Conservation (phyloP, 768 basidiomycete species). For the Hemileccinum rubropunctum region DNA sequence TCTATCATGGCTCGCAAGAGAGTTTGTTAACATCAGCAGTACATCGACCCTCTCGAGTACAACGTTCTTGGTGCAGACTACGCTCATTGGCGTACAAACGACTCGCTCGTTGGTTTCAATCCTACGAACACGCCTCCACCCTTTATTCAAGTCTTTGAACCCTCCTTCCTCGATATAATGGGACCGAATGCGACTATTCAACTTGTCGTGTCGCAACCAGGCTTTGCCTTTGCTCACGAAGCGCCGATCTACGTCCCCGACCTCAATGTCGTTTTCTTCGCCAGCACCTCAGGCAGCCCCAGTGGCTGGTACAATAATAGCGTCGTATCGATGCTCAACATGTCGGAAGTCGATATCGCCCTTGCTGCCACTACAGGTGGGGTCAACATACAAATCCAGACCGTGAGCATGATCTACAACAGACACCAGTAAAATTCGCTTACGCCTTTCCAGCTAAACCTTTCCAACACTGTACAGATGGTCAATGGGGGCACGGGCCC, state of each 20-base stretch:
- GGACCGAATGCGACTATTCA: slow-evolving; percentile 57
- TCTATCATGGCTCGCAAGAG: background rate
- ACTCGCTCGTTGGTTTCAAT: slow-evolving; percentile 49
- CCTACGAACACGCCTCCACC: slow-evolving; percentile 58
- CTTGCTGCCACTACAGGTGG: slow-evolving; percentile 33
- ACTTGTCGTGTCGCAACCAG: slow-evolving; percentile 56
- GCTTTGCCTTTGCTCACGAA: slow-evolving; percentile 76
- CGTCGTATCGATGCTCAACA: slow-evolving; percentile 57
- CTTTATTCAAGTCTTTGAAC: slow-evolving; percentile 57
- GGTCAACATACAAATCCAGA: slow-evolving; percentile 50
- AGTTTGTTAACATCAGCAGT: slow-evolving; percentile 30
- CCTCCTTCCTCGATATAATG: slow-evolving; percentile 56
- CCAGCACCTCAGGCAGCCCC: slow-evolving; percentile 64
- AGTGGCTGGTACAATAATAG: slow-evolving; percentile 66
- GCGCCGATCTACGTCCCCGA: slow-evolving; percentile 64
- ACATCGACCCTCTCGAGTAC: slow-evolving; percentile 49
- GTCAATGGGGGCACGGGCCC: slow-evolving; percentile 70
- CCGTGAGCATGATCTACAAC: slow-evolving; percentile 24
- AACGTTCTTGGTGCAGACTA: slow-evolving; percentile 49
- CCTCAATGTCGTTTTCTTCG: slow-evolving; percentile 75
- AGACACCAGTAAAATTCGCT: background rate
- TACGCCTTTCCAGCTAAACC: slow-evolving; percentile 44
- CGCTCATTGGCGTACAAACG: slow-evolving; percentile 31
- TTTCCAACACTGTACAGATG: slow-evolving; percentile 61
- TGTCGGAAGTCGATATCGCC: slow-evolving; percentile 52